These are phyloP conservation scores for Salvia miltiorrhiza DNA, from an alignment of 257 asterid species.

Conservation along the genomic window DNA sequence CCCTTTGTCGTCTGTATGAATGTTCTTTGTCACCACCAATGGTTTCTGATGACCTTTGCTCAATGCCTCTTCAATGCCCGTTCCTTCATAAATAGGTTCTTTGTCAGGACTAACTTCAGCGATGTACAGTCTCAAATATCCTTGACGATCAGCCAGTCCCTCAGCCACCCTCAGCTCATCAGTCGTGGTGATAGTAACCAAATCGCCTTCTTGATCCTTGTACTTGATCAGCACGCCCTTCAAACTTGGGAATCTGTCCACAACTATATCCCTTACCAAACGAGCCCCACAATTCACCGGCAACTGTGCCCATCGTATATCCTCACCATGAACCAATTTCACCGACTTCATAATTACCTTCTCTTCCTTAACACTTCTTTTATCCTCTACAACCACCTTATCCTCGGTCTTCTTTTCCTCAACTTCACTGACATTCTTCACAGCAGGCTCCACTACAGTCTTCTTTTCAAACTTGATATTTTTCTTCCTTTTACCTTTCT, in stretches of 20 bases:
- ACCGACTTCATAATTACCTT: conserved; percentile 57
- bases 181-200: conserved; percentile 79
- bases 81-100: conserved; percentile 75
- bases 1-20: conserved; percentile 35
- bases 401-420: conserved; percentile 61
- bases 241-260: conserved; percentile 68
- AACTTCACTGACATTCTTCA: conserved; percentile 45
- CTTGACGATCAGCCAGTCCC: conserved; percentile 65
- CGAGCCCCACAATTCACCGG: conserved; percentile 65
- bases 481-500: conserved; percentile 61
- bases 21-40: conserved; percentile 27
- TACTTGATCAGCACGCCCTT: conserved; percentile 85
- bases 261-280: conserved; percentile 64
- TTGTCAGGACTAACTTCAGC: conserved; percentile 77
- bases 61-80: conserved; percentile 38
- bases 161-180: conserved; percentile 91
- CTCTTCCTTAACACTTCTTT: conserved; percentile 62
- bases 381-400: conserved; percentile 69
- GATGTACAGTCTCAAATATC: conserved; percentile 63
- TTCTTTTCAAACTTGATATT: conserved; percentile 45
- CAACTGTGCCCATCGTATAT: conserved; percentile 81
- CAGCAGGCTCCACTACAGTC: conserved; percentile 34
- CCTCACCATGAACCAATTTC: conserved; percentile 77
- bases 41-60: conserved; percentile 37
- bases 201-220: conserved; percentile 88